Conservation (phyloP, 176 grass and related monocot species). For the Dactylis glomerata region DNA sequence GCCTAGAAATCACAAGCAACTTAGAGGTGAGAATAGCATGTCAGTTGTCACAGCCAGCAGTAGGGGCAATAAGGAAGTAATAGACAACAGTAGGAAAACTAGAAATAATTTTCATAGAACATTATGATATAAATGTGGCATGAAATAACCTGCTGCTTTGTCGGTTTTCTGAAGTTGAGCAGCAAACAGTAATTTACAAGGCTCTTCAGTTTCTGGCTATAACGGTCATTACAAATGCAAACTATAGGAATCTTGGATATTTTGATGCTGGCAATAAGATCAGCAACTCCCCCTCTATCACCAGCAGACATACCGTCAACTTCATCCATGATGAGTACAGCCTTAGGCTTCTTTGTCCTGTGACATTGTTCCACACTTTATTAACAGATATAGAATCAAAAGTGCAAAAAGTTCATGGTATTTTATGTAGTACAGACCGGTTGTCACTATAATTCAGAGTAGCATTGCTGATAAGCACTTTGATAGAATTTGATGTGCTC, state of each 20-base stretch:
- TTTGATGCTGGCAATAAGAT: conserved; percentile 99
- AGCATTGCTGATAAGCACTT: conserved; percentile 91
- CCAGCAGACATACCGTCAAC: conserved; percentile 99
- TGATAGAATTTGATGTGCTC: conserved; percentile 93
- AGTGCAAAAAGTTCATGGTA: conserved; percentile 18
- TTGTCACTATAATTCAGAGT: conserved; percentile 66
- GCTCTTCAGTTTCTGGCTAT: conserved; percentile 98
- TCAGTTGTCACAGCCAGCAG: not conserved
- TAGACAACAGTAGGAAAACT: not conserved
- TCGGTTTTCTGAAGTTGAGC: conserved; percentile 96
- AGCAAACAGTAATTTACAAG: conserved; percentile 89
- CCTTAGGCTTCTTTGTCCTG: conserved; percentile 69
- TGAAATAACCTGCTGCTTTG: conserved; percentile 90
- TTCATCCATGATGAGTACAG: conserved; percentile 97
- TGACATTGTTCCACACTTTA: conserved; percentile 35
- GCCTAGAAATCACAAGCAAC: not conserved
- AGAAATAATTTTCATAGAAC: not conserved
- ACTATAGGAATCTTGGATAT: conserved; percentile 96
- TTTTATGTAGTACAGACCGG: conserved; percentile 43
- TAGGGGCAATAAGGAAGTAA: not conserved
- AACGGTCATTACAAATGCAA: conserved; percentile 98
- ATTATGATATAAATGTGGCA: conserved; percentile 12
- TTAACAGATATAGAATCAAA: not conserved
- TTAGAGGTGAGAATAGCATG: not conserved
- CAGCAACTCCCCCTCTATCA: conserved; percentile 97